phyloP scores from a whole-genome alignment of 495 filamentous ascomycete genomes.

The Geoglossum glabrum region DNA sequence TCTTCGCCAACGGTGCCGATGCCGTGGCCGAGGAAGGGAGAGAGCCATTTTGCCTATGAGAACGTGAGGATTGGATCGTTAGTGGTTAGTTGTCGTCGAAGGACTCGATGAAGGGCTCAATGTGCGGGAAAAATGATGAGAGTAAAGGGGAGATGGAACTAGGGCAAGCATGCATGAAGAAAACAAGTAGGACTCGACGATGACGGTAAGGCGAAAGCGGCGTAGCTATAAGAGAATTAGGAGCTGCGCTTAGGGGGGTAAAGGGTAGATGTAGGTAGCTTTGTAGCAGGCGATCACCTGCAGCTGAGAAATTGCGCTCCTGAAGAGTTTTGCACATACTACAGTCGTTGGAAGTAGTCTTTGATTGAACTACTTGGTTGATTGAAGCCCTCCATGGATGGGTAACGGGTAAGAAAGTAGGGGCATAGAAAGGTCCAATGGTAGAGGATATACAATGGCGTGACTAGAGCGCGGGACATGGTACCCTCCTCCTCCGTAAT shows the following conservation, averaged over 20 bases:
- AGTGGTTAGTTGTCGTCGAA: not conserved
- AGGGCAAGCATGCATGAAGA: no score
- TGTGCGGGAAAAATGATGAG: not conserved
- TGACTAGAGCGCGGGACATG: no score
- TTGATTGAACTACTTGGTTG: not conserved
- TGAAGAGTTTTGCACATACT: conserved; percentile 1
- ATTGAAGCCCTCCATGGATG: no score
- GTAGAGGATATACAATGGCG: not conserved
- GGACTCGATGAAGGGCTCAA: not conserved
- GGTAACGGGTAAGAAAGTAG: not conserved
- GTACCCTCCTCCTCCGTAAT: not conserved
- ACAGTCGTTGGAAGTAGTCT: not conserved
- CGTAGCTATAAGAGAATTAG: no score
- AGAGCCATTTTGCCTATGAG: conserved; percentile 58
- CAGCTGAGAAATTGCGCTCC: not conserved
- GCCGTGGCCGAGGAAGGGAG: conserved; percentile 38
- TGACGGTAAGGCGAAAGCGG: no score
- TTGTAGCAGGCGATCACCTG: no score
- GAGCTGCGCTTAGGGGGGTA: no score
- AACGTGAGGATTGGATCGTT: not conserved
- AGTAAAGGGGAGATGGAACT: no score
- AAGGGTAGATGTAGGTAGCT: not conserved
- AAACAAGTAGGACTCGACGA: no score
- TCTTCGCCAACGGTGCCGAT: conserved; percentile 62
- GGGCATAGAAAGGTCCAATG: not conserved